Evolutionary conservation across 2,329 filamentous ascomycete genomes (phyloP).

Genomic region (Phialemonium atrogriseum): DNA sequence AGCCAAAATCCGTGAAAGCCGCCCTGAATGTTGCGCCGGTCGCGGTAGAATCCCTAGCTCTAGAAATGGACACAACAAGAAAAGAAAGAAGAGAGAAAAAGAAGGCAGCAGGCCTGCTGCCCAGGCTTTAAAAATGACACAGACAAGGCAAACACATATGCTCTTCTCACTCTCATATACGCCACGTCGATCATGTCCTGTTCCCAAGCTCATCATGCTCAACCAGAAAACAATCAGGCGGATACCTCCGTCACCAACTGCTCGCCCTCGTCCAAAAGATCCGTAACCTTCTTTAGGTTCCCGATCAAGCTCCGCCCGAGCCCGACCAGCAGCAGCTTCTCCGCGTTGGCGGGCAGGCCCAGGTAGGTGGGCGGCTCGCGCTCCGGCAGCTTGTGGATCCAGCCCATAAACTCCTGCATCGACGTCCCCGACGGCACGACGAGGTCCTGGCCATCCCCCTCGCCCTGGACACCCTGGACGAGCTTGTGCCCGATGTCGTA

Average conservation of each 20-base stretch:
- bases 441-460: slow-evolving; percentile 39
- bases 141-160: too few relatives aligned
- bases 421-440: slow-evolving; percentile 72
- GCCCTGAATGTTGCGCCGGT: too few relatives aligned
- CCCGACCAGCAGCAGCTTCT: slow-evolving; percentile 87
- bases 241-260: slow-evolving; percentile 68
- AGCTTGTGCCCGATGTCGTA: slow-evolving; percentile 91
- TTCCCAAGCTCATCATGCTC: too few relatives aligned
- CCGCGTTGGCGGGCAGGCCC: slow-evolving; percentile 87
- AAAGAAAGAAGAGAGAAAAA: too few relatives aligned
- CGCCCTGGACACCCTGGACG: slow-evolving; percentile 57
- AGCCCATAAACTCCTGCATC: slow-evolving; percentile 77
- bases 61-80: too few relatives aligned
- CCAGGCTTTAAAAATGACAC: too few relatives aligned
- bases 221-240: too few relatives aligned
- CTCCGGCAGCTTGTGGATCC: slow-evolving; percentile 89
- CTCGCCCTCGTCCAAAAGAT: slow-evolving; percentile 88
- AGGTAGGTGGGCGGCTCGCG: slow-evolving; percentile 93
- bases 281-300: slow-evolving; percentile 77
- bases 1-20: too few relatives aligned
- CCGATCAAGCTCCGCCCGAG: slow-evolving; percentile 78
- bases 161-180: too few relatives aligned
- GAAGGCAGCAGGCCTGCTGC: too few relatives aligned
- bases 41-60: too few relatives aligned
- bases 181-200: neutral